Evolutionary conservation across 495 filamentous ascomycete species (phyloP), one percentile per base, ranked within the genome.

Genomic region (Tuber aestivum): DNA sequence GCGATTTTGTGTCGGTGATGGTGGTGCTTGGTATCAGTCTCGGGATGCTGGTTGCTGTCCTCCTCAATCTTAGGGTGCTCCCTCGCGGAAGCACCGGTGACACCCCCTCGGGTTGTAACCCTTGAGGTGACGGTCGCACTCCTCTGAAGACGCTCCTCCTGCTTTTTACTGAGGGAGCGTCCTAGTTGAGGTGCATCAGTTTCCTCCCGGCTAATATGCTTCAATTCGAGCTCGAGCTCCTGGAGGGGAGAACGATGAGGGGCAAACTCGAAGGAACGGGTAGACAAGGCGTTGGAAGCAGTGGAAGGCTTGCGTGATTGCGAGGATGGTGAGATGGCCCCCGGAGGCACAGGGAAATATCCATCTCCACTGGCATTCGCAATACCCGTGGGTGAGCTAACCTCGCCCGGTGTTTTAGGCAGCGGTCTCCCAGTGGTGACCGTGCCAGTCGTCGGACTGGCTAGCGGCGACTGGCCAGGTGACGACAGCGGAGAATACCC

Each of bases 151-250:
- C 77, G 82, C 41, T 78, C 78, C 40, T 83, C 80, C 50, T 83
- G 72, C 48, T 50, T 79, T 74, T 74, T 82, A 45, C 80, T 82
- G 40, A 78, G 79, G 38, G 81, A 78, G 32, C 81, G 72, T 18
- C 72, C 78, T 61, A 83, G 41, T 23, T 74, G 80, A 72, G 83
- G 75, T 14, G 88, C 3, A 92, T 92, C 75, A 92, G 88, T 82
- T 93, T 97, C 94, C 80, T 96, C 93, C 83, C 97, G 97, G 83
- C 91, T 96, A 79, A 97, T 94, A 83, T 92, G 93, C 83, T 89
- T 90, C 74, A 97, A 86, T 72, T 93, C 94, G 56, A 91, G 89
- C 85, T 97, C 95, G 72, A 99, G 89, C 83, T 90, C 94, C 83
- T 98, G 95, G 37, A 99, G 85, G 44, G 95, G 95, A 70, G 94